phyloP scores from a whole-genome alignment of 1,284 basidiomycete species.

The Papiliotrema flavescens region DNA sequence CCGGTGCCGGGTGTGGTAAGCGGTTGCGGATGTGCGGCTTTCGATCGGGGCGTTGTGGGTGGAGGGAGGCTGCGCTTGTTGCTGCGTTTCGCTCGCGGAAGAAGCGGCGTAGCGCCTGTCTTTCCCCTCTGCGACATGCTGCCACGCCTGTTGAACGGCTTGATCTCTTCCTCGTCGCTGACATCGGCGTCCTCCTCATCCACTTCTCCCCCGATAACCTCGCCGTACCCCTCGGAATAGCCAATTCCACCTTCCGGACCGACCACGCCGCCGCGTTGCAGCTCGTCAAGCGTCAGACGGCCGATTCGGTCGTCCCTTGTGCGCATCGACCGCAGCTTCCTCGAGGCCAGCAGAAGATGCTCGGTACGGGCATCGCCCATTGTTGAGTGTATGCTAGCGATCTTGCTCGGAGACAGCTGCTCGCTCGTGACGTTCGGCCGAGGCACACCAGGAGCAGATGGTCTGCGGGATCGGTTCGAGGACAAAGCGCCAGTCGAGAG shows the following conservation, averaged over 20 bases:
- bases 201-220: constrained; percentile 11
- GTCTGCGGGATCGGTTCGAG: neutral
- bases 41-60: constrained; percentile 28
- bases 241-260: constrained; percentile 44
- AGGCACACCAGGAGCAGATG: neutral
- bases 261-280: constrained; percentile 36
- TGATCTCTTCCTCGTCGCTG: constrained; percentile 19
- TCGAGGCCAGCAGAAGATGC: constrained; percentile 45
- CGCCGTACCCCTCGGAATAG: constrained; percentile 44
- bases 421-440: neutral
- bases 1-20: constrained; percentile 42
- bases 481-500: constrained; percentile 21
- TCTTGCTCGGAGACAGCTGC: neutral
- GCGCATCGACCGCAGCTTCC: constrained; percentile 39
- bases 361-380: constrained; percentile 48
- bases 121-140: constrained; percentile 3
- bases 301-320: constrained; percentile 26
- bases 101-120: constrained; percentile 18
- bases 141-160: constrained; percentile 8
- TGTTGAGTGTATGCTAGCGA: constrained; percentile 13
- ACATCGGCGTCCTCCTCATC: constrained; percentile 25
- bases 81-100: constrained; percentile 30
- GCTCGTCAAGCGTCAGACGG: constrained; percentile 36
- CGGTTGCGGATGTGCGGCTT: constrained; percentile 12
- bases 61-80: constrained; percentile 19